Percentiles rank a stretch among this genome's conserved stretches.
These are phyloP conservation scores for Globisporangium apiculatum DNA, from an alignment of 352 stramenopile genomes.

Conservation along the genomic window DNA sequence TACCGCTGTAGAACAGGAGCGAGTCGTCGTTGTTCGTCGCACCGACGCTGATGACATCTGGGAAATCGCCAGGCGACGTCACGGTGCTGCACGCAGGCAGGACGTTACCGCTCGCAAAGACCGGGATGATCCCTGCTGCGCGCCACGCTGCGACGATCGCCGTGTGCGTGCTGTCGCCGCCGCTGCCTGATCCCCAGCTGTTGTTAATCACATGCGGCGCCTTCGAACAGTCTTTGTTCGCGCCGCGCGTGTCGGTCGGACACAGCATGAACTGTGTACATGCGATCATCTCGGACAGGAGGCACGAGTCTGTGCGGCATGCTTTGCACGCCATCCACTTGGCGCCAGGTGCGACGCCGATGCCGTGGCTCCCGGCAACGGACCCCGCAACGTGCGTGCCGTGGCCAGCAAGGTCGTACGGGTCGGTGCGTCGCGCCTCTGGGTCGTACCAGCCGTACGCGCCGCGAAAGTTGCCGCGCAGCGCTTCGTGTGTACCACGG, in stretches of 20 bases:
- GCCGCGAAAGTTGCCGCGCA: slow-evolving; percentile 14
- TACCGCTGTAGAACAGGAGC: slow-evolving; percentile 32
- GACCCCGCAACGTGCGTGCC: slow-evolving; percentile 15
- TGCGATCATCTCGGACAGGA: slow-evolving; percentile 18
- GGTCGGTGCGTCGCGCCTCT: slow-evolving; percentile 6
- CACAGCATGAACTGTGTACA: slow-evolving; percentile 57
- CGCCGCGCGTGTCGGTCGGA: slow-evolving; percentile 42
- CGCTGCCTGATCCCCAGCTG: slow-evolving; percentile 29
- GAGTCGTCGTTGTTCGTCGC: slow-evolving; percentile 25
- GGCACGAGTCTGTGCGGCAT: slow-evolving; percentile 8
- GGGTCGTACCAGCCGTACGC: slow-evolving; percentile 15
- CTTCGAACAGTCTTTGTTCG: slow-evolving; percentile 38
- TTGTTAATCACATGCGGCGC: slow-evolving; percentile 50
- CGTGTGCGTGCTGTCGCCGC: slow-evolving; percentile 28
- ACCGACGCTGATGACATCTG: slow-evolving; percentile 29
- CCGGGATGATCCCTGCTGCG: slow-evolving; percentile 36
- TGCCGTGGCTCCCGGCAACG: slow-evolving; percentile 8
- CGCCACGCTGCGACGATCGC: slow-evolving; percentile 34
- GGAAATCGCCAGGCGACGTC: slow-evolving; percentile 29
- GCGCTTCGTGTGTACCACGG: slow-evolving; percentile 8
- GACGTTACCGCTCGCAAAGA: slow-evolving; percentile 46
- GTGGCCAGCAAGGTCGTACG: slow-evolving; percentile 10
- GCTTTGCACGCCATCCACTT: slow-evolving; percentile 14
- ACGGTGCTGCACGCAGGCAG: slow-evolving; percentile 23
- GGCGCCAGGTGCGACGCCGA: slow-evolving; percentile 11